A percentile compares a stretch with the other conserved stretches of the same genome.
phyloP scores from a whole-genome alignment of 768 basidiomycete species.

The Naganishia antarctica region DNA sequence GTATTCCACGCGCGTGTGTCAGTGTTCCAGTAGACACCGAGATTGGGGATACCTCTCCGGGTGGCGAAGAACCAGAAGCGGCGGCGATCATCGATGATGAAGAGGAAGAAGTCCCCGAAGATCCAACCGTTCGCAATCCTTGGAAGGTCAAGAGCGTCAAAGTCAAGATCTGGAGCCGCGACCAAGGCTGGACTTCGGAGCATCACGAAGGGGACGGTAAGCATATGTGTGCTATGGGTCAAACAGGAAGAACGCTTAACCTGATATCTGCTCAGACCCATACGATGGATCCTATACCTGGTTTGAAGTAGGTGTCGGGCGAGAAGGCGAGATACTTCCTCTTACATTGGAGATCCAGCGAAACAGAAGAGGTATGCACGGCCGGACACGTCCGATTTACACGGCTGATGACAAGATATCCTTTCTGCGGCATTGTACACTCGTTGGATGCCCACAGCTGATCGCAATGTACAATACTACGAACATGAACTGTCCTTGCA shows the following conservation, averaged over 20 bases:
- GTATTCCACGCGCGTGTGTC: not conserved
- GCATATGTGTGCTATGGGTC: no score
- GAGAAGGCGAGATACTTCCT: not conserved
- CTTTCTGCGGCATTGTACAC: no score
- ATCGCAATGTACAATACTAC: constrained; percentile 3
- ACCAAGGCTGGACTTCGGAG: constrained; percentile 19
- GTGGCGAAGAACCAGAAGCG: not conserved
- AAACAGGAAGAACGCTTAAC: no score
- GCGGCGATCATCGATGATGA: not conserved
- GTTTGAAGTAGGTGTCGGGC: constrained; percentile 25
- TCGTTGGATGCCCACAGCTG: not conserved
- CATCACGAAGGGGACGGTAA: constrained; percentile 9
- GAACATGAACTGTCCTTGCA: constrained; percentile 12
- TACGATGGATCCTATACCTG: constrained; percentile 29
- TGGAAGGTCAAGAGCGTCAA: constrained; percentile 20
- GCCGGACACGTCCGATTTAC: no score
- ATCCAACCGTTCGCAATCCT: constrained; percentile 1
- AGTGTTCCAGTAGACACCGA: not conserved
- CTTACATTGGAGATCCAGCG: constrained; percentile 18
- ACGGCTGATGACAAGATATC: no score
- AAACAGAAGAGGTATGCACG: constrained; percentile 15
- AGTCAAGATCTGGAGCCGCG: constrained; percentile 1
- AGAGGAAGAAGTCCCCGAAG: constrained; percentile 12
- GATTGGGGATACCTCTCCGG: not conserved
- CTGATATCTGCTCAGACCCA: constrained; percentile 2